phyloP scores from a whole-genome alignment of 2,329 filamentous ascomycete species.

The Alternaria sp. region DNA sequence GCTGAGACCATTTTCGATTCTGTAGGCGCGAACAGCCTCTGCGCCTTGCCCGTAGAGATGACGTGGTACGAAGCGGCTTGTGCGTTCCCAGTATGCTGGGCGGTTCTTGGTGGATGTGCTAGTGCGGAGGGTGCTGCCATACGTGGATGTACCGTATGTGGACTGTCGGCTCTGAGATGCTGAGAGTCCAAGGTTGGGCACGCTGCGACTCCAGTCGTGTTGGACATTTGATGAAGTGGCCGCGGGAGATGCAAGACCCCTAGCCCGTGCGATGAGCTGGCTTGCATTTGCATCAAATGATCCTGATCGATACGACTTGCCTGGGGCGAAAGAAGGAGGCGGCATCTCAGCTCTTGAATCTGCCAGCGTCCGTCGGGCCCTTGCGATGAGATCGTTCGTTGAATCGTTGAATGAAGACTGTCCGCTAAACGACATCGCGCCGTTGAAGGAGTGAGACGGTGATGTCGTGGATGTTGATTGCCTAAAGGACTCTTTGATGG shows the following conservation, averaged over 20 bases:
- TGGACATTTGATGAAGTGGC: conserved; percentile 14
- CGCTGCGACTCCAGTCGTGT: conserved; percentile 36
- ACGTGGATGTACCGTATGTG: conserved; percentile 17
- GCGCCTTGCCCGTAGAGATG: conserved; percentile 45
- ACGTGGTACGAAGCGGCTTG: conserved; percentile 43
- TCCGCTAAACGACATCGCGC: conserved; percentile 9
- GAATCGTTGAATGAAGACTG: conserved; percentile 14
- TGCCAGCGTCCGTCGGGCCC: conserved; percentile 16
- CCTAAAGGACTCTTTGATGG: conserved; percentile 22
- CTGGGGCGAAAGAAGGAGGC: conserved; percentile 1
- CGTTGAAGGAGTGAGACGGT: conserved; percentile 12
- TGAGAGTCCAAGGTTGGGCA: conserved; percentile 27
- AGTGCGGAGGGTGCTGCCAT: conserved; percentile 21
- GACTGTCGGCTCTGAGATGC: conserved; percentile 18
- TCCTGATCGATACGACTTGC: conserved; percentile 15
- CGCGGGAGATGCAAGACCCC: conserved; percentile 12
- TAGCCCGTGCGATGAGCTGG: conserved; percentile 26
- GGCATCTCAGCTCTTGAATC: conserved; percentile 3
- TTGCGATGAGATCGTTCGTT: conserved; percentile 14
- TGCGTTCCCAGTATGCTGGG: conserved; percentile 41
- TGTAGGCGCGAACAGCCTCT: conserved; percentile 38
- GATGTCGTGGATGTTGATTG: conserved; percentile 17
- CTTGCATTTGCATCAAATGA: conserved; percentile 12
- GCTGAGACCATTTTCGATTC: conserved; percentile 23
- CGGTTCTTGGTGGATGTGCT: conserved; percentile 16